Evolutionary conservation across 306 rosid species (phyloP), one percentile per base, ranked within the genome.

Genomic region (Rosa rugosa): DNA sequence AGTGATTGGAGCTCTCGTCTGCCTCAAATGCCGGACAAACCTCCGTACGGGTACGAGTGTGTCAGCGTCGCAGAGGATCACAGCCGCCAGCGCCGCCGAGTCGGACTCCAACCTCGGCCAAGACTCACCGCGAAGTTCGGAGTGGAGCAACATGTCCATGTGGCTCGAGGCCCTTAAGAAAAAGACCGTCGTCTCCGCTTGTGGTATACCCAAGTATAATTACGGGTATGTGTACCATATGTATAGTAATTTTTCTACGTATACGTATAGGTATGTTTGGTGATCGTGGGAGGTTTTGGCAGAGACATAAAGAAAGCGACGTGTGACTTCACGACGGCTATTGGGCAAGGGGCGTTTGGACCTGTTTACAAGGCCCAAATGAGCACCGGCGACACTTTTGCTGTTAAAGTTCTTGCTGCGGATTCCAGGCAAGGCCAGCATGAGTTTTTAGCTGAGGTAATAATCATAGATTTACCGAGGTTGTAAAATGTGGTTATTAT

Each of bases 331-430:
- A 60, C 59, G 11, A 75, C 71, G 36, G 18, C 4, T 2, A 17
- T 75, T 23, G 79, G 70, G 18, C 57, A 75, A 2, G 59, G 79
- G 11, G 79, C 70, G 25, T 75, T 75, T 60, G 79, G 71, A 4
- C 79, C 59, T 2, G 70, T 75, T 18, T 60, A 44, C 79, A 60
- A 75, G 57, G 79, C 79, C 71, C 71, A 75, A 44, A 75, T 44
- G 79, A 16, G 59, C 59, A 16, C 42, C 31, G 79, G 79, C 4
- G 70, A 60, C 59, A 44, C 79, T 45, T 60, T 42, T 44, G 79
- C 79, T 20, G 71, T 75, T 2, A 60, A 75, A 27, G 70, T 60
- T 27, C 79, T 60, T 17, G 59, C 71, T 75, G 40, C 59, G 16
- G 31, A 60, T 60, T 75, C 70, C 70, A 42, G 42, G 27, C 71